phyloP scores from a whole-genome alignment of 352 stramenopile species.

The Phytophthora sojae region DNA sequence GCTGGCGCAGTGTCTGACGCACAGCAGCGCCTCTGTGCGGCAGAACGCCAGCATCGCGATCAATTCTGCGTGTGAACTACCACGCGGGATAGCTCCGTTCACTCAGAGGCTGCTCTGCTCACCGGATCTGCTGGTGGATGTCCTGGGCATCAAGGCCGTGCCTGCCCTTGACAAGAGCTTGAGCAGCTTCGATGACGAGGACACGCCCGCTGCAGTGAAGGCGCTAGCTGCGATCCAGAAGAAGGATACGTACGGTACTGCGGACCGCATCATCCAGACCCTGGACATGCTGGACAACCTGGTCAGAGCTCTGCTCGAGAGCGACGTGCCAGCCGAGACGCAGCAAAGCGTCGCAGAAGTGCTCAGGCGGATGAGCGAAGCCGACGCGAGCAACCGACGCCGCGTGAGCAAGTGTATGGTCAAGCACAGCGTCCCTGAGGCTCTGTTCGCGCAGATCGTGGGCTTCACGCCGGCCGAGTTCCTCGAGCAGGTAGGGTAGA shows the following conservation, averaged over 20 bases:
- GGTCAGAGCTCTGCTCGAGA: slow-evolving; percentile 37
- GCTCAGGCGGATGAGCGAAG: slow-evolving; percentile 28
- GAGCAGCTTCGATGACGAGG: slow-evolving; percentile 49
- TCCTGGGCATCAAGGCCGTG: slow-evolving; percentile 59
- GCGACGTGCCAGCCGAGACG: slow-evolving; percentile 26
- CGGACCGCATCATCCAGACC: slow-evolving; percentile 54
- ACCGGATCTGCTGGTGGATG: slow-evolving; percentile 55
- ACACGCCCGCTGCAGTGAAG: slow-evolving; percentile 50
- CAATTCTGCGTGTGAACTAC: slow-evolving; percentile 72
- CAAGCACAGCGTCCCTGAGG: slow-evolving; percentile 23
- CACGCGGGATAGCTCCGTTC: slow-evolving; percentile 53
- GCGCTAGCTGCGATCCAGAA: slow-evolving; percentile 43
- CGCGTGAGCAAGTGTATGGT: slow-evolving; percentile 32
- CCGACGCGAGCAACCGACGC: slow-evolving; percentile 12
- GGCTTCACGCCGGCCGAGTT: slow-evolving; percentile 27
- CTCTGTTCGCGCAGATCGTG: slow-evolving; percentile 27
- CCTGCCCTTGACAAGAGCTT: slow-evolving; percentile 55
- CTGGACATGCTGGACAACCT: slow-evolving; percentile 64
- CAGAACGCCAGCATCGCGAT: slow-evolving; percentile 67
- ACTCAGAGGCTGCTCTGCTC: slow-evolving; percentile 47
- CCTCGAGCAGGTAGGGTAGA: slow-evolving; percentile 16
- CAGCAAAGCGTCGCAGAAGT: slow-evolving; percentile 33
- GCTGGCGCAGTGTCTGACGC: slow-evolving; percentile 63
- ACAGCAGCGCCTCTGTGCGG: slow-evolving; percentile 44
- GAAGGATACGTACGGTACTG: slow-evolving; percentile 22